phyloP scores from a whole-genome alignment of 345 rosid species.

The Gossypium sturtianum region DNA sequence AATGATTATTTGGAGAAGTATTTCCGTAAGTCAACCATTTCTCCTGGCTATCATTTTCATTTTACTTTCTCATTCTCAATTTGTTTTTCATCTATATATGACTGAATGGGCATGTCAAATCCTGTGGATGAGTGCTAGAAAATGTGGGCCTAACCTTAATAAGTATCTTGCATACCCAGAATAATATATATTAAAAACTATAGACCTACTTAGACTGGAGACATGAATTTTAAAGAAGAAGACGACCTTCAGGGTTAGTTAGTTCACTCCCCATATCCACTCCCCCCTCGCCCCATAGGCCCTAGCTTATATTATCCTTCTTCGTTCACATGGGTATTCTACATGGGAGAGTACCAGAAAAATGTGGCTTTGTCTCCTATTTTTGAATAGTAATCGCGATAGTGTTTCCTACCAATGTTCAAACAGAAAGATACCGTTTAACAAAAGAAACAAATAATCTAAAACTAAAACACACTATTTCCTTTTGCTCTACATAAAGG shows the following conservation, averaged over 20 bases:
- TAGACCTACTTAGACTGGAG: not conserved
- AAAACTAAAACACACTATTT: not conserved
- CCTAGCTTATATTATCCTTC: not conserved
- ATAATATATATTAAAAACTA: not conserved
- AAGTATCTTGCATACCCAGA: not conserved
- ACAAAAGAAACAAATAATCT: not conserved
- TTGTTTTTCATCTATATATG: not conserved
- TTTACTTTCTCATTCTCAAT: not conserved
- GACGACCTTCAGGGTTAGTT: not conserved
- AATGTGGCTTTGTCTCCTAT: slow-evolving; percentile 2
- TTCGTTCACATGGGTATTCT: not conserved
- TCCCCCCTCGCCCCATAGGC: not conserved
- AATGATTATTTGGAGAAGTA: too few relatives aligned
- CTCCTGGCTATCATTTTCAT: too few relatives aligned
- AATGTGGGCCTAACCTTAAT: not conserved
- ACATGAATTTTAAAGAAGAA: not conserved
- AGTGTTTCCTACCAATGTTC: not conserved
- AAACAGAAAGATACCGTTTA: not conserved
- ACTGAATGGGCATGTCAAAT: not conserved
- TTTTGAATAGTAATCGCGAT: not conserved
- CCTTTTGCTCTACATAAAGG: not conserved
- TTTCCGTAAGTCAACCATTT: not conserved
- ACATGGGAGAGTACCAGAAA: not conserved
- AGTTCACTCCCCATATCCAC: not conserved
- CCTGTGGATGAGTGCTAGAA: not conserved